Evolutionary conservation across 2,329 filamentous ascomycete genomes (phyloP).

Genomic region (Furcasterigmium furcatum): DNA sequence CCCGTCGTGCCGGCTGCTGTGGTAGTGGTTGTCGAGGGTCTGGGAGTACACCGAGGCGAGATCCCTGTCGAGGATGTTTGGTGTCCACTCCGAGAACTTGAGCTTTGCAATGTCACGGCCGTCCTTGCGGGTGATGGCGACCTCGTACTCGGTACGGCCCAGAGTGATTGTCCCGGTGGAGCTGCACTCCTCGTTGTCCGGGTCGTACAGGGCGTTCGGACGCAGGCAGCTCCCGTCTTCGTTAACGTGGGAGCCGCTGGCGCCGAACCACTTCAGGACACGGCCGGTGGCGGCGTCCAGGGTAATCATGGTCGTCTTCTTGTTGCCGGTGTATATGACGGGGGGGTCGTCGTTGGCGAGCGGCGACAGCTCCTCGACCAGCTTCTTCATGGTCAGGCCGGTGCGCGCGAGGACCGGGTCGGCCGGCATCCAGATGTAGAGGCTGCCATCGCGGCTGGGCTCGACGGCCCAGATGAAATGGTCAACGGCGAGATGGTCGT

Average conservation of each 20-base stretch:
- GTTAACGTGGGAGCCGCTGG: constrained; percentile 64
- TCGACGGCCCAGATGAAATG: constrained; percentile 96
- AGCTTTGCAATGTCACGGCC: constrained; percentile 81
- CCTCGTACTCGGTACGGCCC: constrained; percentile 84
- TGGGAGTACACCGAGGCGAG: constrained; percentile 76
- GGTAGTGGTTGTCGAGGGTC: constrained; percentile 84
- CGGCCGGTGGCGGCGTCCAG: constrained; percentile 83
- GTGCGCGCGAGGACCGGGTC: constrained; percentile 61
- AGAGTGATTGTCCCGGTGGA: constrained; percentile 78
- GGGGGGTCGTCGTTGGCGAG: constrained; percentile 72
- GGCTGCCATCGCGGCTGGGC: constrained; percentile 78
- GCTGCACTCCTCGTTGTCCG: constrained; percentile 72
- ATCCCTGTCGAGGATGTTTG: constrained; percentile 87
- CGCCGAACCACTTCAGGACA: constrained; percentile 81
- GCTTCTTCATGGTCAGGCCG: constrained; percentile 74
- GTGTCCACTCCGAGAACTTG: constrained; percentile 90
- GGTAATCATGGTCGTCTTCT: constrained; percentile 85
- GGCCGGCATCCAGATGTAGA: constrained; percentile 79
- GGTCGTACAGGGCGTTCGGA: constrained; percentile 63
- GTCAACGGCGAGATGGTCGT: constrained; percentile 65
- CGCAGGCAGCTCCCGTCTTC: constrained; percentile 73
- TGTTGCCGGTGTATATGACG: constrained; percentile 86
- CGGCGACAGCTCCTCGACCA: constrained; percentile 80
- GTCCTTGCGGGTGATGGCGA: constrained; percentile 75
- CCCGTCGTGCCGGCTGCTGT: constrained; percentile 84